These are phyloP conservation scores for Candida patagonica DNA, from an alignment of 805 yeast genomes.

Conservation along the genomic window DNA sequence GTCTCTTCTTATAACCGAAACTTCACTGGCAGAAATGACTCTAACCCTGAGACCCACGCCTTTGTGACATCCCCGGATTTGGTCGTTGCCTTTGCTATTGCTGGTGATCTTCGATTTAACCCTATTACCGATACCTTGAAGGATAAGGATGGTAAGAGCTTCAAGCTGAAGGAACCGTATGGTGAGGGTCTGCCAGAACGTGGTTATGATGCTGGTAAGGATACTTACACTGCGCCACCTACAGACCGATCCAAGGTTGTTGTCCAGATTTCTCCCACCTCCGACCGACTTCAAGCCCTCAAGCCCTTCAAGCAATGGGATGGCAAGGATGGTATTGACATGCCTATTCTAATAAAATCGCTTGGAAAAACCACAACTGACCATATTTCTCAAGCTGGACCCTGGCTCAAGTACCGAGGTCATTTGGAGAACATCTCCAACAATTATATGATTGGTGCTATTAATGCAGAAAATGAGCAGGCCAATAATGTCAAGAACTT, in stretches of 20 bases:
- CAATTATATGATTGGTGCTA: conserved; percentile 99
- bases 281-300: conserved; percentile 92
- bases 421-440: conserved; percentile 97
- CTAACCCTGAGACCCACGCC: conserved; percentile 95
- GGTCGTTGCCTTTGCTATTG: conserved; percentile 88
- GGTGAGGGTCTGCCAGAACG: conserved; percentile 83
- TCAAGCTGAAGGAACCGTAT: conserved; percentile 75
- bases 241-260: conserved; percentile 63
- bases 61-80: conserved; percentile 96
- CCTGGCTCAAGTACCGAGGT: conserved; percentile 99
- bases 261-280: conserved; percentile 75
- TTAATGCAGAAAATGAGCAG: conserved; percentile 89
- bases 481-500: conserved; percentile 85
- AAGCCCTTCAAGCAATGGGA: conserved; percentile 94
- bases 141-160: conserved; percentile 82
- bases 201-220: conserved; percentile 88
- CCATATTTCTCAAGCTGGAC: conserved; percentile 99
- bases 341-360: conserved; percentile 94
- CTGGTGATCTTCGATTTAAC: conserved; percentile 94
- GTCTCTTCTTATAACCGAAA: conserved; percentile 96
- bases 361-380: conserved; percentile 98
- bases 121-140: conserved; percentile 84
- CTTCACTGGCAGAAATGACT: conserved; percentile 95
- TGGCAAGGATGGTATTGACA: conserved; percentile 79
- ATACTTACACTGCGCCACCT: conserved; percentile 97